Evolutionary conservation across 495 filamentous ascomycete genomes (phyloP), one percentile per base, ranked within the genome.

Genomic region (Xeromyces bisporus): DNA sequence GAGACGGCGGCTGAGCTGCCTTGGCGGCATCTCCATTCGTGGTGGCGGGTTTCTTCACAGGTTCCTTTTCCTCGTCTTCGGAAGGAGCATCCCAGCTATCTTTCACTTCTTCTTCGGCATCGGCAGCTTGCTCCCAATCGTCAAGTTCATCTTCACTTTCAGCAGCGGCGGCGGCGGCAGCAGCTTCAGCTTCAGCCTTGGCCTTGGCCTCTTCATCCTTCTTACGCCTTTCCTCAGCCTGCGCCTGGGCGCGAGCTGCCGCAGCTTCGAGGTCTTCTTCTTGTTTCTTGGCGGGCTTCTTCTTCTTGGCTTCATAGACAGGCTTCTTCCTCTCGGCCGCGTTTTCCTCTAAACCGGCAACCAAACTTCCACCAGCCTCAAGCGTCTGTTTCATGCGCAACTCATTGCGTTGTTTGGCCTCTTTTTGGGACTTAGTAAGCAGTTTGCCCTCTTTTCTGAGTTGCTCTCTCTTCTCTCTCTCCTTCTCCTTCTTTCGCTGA

Each of bases 391-490:
- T 73, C 42, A 93, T 64, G 34, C 89, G 85, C 44, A 80, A 58
- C 51, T 94, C 80, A 46, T 84, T 78, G 37, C 71, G 70, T 16
- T 74, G 72, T 51, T 87, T 78, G 37, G 77, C 77, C 43, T 93
- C 84, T 44, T 74, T 80, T 54, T 99, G 85, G 17, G 87, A 82
- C 53, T 93, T 89, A 39, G 86, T 93, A 37, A 93, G 63, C 43
- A 84, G 85, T 50, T 92, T 94, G 44, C 91, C 91, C 55, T 93
- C 85, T 49, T 73, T 86, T 62, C 89, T 89, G 10, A 93, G 69
- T 55, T 93, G 80, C 44, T 99, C 91, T 38, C 92, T 84, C 62
- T 71, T 87, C 55, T 93, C 80, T 55, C 79, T 91, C 50, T 99
- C 91, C 55, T 79, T 92, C 50, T 92, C 83, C 64, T 93, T 96